Evolutionary conservation across 2,329 filamentous ascomycete species (phyloP), one percentile per base, ranked within the genome.

Genomic region (Tothia fuscella): DNA sequence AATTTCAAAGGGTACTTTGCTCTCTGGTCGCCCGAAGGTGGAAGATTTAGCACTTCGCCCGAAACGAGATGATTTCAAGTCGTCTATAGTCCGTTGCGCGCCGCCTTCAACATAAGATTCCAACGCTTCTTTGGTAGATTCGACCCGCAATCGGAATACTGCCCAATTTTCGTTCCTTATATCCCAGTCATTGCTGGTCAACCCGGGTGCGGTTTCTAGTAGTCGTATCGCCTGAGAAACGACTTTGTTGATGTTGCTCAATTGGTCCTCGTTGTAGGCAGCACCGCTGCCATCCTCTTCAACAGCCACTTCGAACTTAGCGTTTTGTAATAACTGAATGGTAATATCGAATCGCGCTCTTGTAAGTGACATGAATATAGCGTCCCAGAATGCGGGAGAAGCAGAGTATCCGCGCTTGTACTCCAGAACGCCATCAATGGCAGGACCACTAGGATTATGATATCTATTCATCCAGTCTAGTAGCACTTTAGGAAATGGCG

Each of bases 1-100:
- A 21, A 96, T 77, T 19, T 82, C 77, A 83, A 84, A 94, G 1
- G 88, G 89, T 25, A 95, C 80, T 50, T 80, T 79, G 54, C 84
- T 93, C 52, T 88, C 83, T 2, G 86, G 87, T 60, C 81, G 83
- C 5, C 78, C 78, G 52, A 65, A 78, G 59, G 50, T 75, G 63
- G 55, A 71, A n/a, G 20, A 26, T 10, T n/a, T 10, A 21, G 19
- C 28, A 53, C 53, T 68, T 51, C 53, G 68, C 56, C 53, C 64
- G 50, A 28, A 56, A 5, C 16, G 20, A 13, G 32, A 38, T 16
- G 24, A 45, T 39, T 29, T 17, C 17, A 56, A 53, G n/a, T 62
- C 52, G 2, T 63, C 62, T 25, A 63, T 51, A 49, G 62, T 58
- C 29, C 66, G 56, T 55, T 70, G 56, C 34, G 78, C 74, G 43